Percentiles rank a stretch among this genome's conserved stretches.
Conservation (phyloP, 352 stramenopile species). For the Globisporangium alternatum region DNA sequence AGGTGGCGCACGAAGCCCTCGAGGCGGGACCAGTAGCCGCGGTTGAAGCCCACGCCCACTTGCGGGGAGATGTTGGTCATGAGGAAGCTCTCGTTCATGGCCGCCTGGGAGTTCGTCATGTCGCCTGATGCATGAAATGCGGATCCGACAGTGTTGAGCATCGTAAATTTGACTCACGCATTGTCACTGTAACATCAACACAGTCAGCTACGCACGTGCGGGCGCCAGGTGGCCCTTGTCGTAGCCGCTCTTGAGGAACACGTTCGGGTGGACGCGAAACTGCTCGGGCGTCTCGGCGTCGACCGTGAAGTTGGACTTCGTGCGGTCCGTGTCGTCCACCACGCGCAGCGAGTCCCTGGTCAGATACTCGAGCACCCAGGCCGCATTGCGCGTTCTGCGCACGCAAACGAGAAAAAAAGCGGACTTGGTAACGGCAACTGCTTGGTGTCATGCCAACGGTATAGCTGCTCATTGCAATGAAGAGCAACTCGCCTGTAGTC, state of each 20-base stretch:
- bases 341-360: conserved; percentile 67
- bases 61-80: conserved; percentile 96
- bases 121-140: conserved; percentile 51
- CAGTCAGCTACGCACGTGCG: conserved; percentile 43
- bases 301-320: conserved; percentile 86
- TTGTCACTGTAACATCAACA: too few relatives aligned
- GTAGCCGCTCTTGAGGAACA: conserved; percentile 91
- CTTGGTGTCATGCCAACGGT: not conserved
- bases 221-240: conserved; percentile 94
- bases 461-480: not conserved
- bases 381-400: conserved; percentile 71
- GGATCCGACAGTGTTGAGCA: not conserved
- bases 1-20: conserved; percentile 87
- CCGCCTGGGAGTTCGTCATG: conserved; percentile 76
- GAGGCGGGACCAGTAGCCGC: conserved; percentile 83
- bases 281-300: conserved; percentile 64
- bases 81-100: conserved; percentile 93
- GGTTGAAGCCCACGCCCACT: conserved; percentile 85
- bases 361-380: conserved; percentile 86
- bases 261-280: conserved; percentile 85
- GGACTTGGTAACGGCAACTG: not conserved
- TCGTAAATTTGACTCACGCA: not conserved
- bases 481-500: conserved; percentile 58
- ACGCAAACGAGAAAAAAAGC: not conserved
- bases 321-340: conserved; percentile 66